Conservation (phyloP, 2,329 filamentous ascomycete genomes). For the Nannizzia gypsea region DNA sequence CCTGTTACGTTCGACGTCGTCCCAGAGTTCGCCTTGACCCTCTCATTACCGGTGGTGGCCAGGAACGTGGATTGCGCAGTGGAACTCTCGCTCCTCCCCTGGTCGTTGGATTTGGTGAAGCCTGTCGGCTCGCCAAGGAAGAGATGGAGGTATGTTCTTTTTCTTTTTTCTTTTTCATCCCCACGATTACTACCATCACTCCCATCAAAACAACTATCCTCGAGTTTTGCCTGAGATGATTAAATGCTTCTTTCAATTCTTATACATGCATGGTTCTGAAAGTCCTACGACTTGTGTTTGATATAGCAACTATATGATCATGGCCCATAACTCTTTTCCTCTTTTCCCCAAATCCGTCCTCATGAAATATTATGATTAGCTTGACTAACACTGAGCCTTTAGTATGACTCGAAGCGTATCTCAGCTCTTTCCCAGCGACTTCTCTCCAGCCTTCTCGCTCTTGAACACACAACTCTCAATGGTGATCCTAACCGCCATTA, state of each 20-base stretch:
- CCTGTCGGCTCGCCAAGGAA: constrained; percentile 78
- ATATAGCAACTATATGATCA: constrained; percentile 56
- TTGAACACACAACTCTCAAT: constrained; percentile 90
- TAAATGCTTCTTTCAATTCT: constrained; percentile 54
- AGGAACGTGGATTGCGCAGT: constrained; percentile 88
- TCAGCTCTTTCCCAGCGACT: constrained; percentile 71
- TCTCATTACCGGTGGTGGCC: constrained; percentile 89
- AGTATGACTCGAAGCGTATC: constrained; percentile 91
- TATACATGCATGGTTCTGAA: constrained; percentile 89
- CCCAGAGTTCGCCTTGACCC: constrained; percentile 90
- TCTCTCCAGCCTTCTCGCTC: constrained; percentile 64
- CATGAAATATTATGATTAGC: neutral
- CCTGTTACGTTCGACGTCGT: constrained; percentile 85
- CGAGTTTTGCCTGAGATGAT: constrained; percentile 45
- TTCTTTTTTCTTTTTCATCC: constrained; percentile 11
- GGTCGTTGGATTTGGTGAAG: constrained; percentile 88
- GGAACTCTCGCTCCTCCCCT: constrained; percentile 84
- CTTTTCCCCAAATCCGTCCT: neutral
- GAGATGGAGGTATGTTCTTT: constrained; percentile 67
- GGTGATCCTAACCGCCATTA: constrained; percentile 76
- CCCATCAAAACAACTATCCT: too few relatives aligned
- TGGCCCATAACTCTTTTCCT: constrained; percentile 5
- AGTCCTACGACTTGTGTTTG: constrained; percentile 44
- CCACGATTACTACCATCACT: neutral
- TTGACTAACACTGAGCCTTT: constrained; percentile 5